Base-by-base conservation (phyloP, 108 stramenopile species). In the Aurantiochytrium sp. region DNA sequence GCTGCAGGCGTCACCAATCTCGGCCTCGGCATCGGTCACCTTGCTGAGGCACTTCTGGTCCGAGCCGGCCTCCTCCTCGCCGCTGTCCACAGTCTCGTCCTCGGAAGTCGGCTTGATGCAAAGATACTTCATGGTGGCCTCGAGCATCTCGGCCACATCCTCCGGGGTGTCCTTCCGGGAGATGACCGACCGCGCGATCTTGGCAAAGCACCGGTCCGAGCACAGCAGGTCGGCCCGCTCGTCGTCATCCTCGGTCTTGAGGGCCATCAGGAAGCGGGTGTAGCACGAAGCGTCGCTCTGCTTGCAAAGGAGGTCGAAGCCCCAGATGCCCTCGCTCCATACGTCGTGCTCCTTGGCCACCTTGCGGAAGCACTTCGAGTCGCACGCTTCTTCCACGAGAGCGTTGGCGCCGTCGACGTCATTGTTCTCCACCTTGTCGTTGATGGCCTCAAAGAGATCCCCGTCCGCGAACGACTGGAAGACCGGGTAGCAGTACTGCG, bases 351-450 rank as follows among this genome's bases (percentile, higher is more conserved):
- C 45, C 30, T 48, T 81, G 73, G 45, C 39, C 8, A 81, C 42
- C 30, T 81, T 81, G 45, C 73, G 73, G 19, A 81, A 81, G 73
- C 73, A 81, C 30, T 81, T 81, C 2, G 73, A 81, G 45, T 81
- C 73, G 2, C 73, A 81, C 45, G 24, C 73, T 12, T 81, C 73
- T 12, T 37, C 45, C 0, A 48, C 30, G 27, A 81, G 39, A 12
- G 21, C 73, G 27, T 81, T 41, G 73, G 73, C 73, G n/a, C 42
- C 45, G 39, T 81, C 73, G 36, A 24, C 45, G 27, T 48, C 73
- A 1, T 21, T 17, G 27, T 12, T 1, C 39, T 22, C 73, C 8
- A 81, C 19, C 30, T 81, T 81, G 21, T 41, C 45, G 19, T 81
- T 24, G 45, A 81, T 48, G 21, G n/a, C 24, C 39, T 41, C 39